These are phyloP conservation scores for Xylaria sp. DNA, from an alignment of 2,329 filamentous ascomycete genomes.

Conservation along the genomic window DNA sequence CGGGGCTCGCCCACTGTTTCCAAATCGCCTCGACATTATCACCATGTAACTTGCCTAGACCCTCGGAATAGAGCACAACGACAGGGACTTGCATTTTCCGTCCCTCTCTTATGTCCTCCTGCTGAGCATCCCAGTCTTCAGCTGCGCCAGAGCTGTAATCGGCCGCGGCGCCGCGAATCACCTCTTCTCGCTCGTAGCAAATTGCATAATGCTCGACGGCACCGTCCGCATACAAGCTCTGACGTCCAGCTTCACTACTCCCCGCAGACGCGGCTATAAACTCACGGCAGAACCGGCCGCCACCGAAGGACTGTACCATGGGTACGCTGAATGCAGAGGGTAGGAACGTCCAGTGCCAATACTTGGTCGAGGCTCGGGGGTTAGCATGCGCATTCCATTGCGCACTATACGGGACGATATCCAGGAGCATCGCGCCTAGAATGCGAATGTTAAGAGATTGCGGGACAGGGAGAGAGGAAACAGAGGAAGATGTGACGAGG, in stretches of 20 bases:
- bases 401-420: conserved; percentile 35
- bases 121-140: conserved; percentile 36
- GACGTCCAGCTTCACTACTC: conserved; percentile 15
- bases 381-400: conserved; percentile 34
- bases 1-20: conserved; percentile 25
- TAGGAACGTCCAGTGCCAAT: conserved; percentile 37
- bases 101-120: conserved; percentile 23
- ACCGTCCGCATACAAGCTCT: conserved; percentile 26
- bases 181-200: conserved; percentile 32
- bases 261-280: conserved; percentile 18
- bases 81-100: conserved; percentile 26
- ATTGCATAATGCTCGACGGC: conserved; percentile 34
- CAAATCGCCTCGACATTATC: conserved; percentile 29
- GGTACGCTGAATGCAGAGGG: conserved; percentile 24
- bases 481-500: conserved; percentile 26
- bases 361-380: conserved; percentile 28
- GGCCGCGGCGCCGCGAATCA: conserved; percentile 30
- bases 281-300: conserved; percentile 30
- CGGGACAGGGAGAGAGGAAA: conserved; percentile 7
- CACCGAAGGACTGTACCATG: conserved; percentile 35
- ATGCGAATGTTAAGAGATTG: conserved; percentile 23
- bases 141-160: conserved; percentile 36
- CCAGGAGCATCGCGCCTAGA: conserved; percentile 31
- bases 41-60: conserved; percentile 24
- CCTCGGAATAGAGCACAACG: conserved; percentile 30